phyloP scores from a whole-genome alignment of 305 asterid genomes.

The Fraxinus paxiana region DNA sequence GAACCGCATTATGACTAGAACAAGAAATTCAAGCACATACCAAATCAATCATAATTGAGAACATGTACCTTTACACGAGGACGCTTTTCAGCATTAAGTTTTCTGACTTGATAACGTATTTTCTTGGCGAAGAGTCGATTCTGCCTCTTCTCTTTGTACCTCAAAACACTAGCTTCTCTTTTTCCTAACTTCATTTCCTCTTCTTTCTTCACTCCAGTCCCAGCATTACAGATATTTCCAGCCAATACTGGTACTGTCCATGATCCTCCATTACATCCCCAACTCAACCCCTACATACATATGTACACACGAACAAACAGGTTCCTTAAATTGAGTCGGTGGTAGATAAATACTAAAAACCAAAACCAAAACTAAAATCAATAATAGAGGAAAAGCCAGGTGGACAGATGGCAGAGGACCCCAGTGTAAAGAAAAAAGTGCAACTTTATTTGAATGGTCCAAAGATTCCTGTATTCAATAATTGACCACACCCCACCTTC shows the following conservation, averaged over 20 bases:
- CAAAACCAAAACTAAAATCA: background rate
- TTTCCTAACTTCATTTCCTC: constrained; percentile 38
- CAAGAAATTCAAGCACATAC: background rate
- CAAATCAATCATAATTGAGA: background rate
- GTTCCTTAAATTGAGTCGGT: background rate
- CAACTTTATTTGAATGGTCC: background rate
- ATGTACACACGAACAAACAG: background rate
- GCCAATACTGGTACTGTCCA: constrained; percentile 53
- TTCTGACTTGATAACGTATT: constrained; percentile 75
- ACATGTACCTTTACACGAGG: constrained; percentile 71
- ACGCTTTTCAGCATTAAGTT: constrained; percentile 82
- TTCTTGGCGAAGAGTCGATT: constrained; percentile 66
- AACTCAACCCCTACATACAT: constrained; percentile 24
- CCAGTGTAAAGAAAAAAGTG: background rate
- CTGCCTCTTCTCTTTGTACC: constrained; percentile 82
- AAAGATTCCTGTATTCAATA: background rate
- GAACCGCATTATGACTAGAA: background rate
- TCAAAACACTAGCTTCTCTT: constrained; percentile 71
- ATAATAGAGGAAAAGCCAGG: background rate
- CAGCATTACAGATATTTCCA: background rate
- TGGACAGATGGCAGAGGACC: background rate
- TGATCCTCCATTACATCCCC: constrained; percentile 32
- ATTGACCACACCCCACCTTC: background rate
- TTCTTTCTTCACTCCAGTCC: constrained; percentile 7
- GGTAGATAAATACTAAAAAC: background rate